Evolutionary conservation across 108 stramenopile species (phyloP), one percentile per base, ranked within the genome.

Genomic region (Pinguiococcus pyrenoidosus): DNA sequence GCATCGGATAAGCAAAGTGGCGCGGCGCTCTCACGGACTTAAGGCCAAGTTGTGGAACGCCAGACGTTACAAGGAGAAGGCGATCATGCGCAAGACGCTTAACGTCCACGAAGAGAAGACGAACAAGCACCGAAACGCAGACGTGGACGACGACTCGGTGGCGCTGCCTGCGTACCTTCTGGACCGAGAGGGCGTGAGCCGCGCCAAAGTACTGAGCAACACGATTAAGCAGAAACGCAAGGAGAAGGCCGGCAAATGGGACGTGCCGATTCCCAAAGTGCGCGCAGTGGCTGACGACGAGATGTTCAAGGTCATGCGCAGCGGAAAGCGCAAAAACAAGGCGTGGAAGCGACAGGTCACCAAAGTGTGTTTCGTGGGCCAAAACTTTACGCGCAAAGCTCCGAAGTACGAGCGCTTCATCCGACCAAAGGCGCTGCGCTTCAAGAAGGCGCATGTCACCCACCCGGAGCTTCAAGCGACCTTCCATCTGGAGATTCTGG

Each of bases 171-270:
- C 93, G 17, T 99, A 92, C 56, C 69, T 99, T 67, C 72, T 99
- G 27, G 97, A 99, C 69, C 78, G 97, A 5, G 93, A 99, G 72
- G 92, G 91, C 24, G 87, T 91, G 10, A 73, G 73, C 25, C 78
- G 97, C n/a, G 93, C 93, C 54, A 96, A 99, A 66, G 92, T 99
- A 4, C 69, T 99, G 44, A 79, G 76, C 52, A 99, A 99, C 69
- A 91, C 93, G 13, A 84, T 99, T 37, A 99, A 99, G 62, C 97
- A 99, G 79, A 99, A 99, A 77, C 71, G 97, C 37, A 94, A 92
- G 61, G 97, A 99, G 72, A 96, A 96, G 80, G 97, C 97, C 29
- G 97, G 97, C 16, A 99, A 94, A 60, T 99, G 97, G 97, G 85
- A 86, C 54, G 97, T 99, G 3, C 97, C 97, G 24, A 90, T 99